Evolutionary conservation across 176 grass and related monocot genomes (phyloP).

Genomic region (Triticum aestivum): DNA sequence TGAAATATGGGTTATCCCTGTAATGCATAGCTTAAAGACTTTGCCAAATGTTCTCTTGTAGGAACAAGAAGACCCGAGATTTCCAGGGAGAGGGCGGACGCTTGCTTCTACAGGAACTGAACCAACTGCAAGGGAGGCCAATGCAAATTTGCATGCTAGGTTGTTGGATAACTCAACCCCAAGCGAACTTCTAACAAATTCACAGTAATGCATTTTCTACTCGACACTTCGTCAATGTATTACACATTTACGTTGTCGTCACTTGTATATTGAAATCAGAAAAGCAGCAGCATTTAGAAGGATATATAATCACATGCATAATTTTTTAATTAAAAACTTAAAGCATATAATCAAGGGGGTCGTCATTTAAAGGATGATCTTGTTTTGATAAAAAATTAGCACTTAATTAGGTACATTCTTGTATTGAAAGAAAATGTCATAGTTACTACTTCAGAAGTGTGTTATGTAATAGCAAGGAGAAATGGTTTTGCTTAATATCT

Average conservation of each 20-base stretch:
- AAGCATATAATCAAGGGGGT: not conserved
- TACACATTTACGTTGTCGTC: not conserved
- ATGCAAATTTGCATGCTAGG: conserved; percentile 69
- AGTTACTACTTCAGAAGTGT: too few relatives aligned
- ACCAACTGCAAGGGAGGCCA: conserved; percentile 58
- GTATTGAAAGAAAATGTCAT: not conserved
- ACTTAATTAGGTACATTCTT: not conserved
- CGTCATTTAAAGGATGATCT: not conserved
- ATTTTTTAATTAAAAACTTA: not conserved
- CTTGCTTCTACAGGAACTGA: conserved; percentile 57
- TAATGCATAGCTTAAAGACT: conserved; percentile 15
- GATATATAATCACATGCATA: not conserved
- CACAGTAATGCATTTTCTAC: conserved; percentile 69
- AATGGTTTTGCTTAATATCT: too few relatives aligned
- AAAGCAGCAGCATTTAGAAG: conserved; percentile 6
- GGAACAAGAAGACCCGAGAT: conserved; percentile 80
- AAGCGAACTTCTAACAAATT: conserved; percentile 43
- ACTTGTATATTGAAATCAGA: conserved; percentile 3
- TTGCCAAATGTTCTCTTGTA: conserved; percentile 37
- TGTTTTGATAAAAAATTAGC: not conserved
- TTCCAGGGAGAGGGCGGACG: conserved; percentile 81
- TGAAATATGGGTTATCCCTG: conserved; percentile 4
- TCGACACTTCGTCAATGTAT: conserved; percentile 15
- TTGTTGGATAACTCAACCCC: conserved; percentile 79
- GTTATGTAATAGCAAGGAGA: too few relatives aligned